Base-by-base conservation (phyloP, 2,329 filamentous ascomycete genomes). In the Celoporthe dispersa region DNA sequence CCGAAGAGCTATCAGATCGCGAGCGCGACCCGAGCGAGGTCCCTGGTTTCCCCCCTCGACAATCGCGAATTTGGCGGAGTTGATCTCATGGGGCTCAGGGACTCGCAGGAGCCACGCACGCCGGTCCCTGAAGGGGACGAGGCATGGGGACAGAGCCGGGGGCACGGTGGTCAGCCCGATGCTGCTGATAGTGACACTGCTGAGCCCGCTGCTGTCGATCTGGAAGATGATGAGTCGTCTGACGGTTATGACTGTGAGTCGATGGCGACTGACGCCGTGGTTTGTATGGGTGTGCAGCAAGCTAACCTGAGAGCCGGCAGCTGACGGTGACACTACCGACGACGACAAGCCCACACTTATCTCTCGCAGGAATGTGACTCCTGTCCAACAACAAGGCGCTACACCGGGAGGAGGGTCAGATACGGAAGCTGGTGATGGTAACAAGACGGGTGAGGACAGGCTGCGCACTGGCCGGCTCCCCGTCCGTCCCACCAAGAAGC, bases 161-260 rank as follows among this genome's bases (percentile, higher is more conserved):
- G 9, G 3, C n/a, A 28, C 35, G n/a, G 35, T 25, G 22, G 37
- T 63, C 35, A 41, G 35, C 39, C 37, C 37, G n/a, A 44, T 11
- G 35, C 35, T 37, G 25, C 60, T 25, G 12, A 16, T 16, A 19
- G 60, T 41, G 35, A 9, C 25, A n/a, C n/a, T 8, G 25, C 37
- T 28, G 60, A 63, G 60, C 35, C 60, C 60, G 8, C 16, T 14
- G 35, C 60, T 22, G 64, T 64, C 3, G 68, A 67, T 77, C 25
- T 53, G 6, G 53, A 69, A 31, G 62, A 68, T 2, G 64, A 67
- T 77, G 78, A 69, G 75, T 73, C 39, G 63, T 74, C 51, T 67
- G 86, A 88, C 74, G 87, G 87, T 64, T 89, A 89, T 74, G 85
- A 88, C 78, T 85, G 87, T 89, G 80, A 88, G 86, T 88, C 22